Evolutionary conservation across 1,284 basidiomycete genomes (phyloP), one percentile per base, ranked within the genome.

Genomic region (Bjerkandera adusta): DNA sequence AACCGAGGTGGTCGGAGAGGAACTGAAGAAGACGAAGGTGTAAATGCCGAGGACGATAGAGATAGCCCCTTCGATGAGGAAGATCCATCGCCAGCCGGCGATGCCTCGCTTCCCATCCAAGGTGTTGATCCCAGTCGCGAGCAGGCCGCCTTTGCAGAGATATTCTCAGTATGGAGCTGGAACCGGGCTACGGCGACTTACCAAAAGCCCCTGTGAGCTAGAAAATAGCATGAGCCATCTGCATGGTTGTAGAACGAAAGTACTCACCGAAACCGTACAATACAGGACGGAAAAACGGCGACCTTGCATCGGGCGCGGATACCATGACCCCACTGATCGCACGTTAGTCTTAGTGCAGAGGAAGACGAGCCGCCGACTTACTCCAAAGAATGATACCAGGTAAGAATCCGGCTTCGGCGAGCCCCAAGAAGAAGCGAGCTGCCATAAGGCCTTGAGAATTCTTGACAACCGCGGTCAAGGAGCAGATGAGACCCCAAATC

Each of bases 341-440:
- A 45, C 7, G 27, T 5, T 7, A 16, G 4, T 11, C 15, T 5
- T 3, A 8, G 3, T 2, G 24, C 3, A 11, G 22, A n/a, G n/a
- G n/a, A n/a, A n/a, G 16, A 20, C 7, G 33, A 29, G 15, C 10
- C 26, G 24, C 10, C 6, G 11, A 55, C 71, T 43, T 56, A 74
- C 75, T 77, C 73, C 54, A 77, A 62, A 51, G 84, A 63, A 59
- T 68, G 69, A 54, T 75, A 61, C 39, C 83, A 68, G 39, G 81
- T 73, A 60, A 80, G 81, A 65, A 85, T 77, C 60, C 65, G 11
- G 60, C 60, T 45, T 63, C 62, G 1, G 55, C 52, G 65, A 74
- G 1, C 71, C 81, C 27, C 75, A 70, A 57, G 81, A 83, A 83
- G 64, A 86, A 83, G 2, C 85, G 75, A 37, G 77, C 77, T 1